These are phyloP conservation scores for Trichosporon sp. DNA, from an alignment of 1,284 basidiomycete species.

Conservation along the genomic window DNA sequence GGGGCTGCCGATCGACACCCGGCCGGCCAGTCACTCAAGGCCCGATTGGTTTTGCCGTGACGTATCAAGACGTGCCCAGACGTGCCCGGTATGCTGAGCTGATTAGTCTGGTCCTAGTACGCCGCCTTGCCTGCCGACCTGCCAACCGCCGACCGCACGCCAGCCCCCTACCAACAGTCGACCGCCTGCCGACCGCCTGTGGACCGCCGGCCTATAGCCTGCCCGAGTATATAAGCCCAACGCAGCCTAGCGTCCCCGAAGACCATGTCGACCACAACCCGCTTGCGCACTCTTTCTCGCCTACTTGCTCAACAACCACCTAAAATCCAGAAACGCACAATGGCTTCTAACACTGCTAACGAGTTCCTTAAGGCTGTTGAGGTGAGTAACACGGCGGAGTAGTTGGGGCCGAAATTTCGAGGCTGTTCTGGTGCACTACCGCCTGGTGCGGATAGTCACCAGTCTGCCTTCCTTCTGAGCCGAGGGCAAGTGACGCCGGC, in stretches of 20 bases:
- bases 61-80: background rate
- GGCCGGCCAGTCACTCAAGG: background rate
- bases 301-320: background rate
- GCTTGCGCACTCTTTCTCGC: background rate
- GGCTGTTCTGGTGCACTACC: too few relatives aligned
- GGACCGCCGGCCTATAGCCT: too few relatives aligned
- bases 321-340: background rate
- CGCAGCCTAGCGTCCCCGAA: background rate
- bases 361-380: slow-evolving; percentile 39
- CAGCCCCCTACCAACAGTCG: too few relatives aligned
- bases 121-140: too few relatives aligned
- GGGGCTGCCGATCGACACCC: background rate
- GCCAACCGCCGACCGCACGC: too few relatives aligned
- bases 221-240: background rate
- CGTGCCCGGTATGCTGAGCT: too few relatives aligned
- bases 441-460: too few relatives aligned
- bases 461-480: too few relatives aligned
- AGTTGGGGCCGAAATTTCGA: too few relatives aligned
- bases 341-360: slow-evolving; percentile 14
- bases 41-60: background rate
- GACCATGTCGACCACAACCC: background rate
- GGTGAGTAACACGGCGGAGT: slow-evolving; percentile 34
- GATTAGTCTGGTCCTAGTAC: too few relatives aligned
- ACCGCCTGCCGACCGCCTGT: too few relatives aligned
- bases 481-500: too few relatives aligned